Percentiles rank a stretch among this genome's conserved stretches.
Evolutionary conservation across 2,329 filamentous ascomycete genomes (phyloP).

Genomic region (Penicillium sp.): DNA sequence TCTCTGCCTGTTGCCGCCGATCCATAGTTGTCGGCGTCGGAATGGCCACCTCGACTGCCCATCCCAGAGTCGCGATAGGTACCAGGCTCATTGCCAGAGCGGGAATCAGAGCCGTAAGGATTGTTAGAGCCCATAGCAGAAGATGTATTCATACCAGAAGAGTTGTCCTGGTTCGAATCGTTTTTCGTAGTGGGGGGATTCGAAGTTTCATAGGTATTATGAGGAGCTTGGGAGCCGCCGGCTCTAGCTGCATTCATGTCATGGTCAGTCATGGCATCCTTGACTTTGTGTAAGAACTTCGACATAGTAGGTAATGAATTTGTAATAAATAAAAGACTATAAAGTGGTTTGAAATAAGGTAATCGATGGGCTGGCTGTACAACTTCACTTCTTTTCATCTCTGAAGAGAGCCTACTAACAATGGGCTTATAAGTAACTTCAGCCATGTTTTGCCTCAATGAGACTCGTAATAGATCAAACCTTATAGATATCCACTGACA

Average conservation of each 20-base stretch:
- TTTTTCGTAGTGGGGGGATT: too few relatives aligned
- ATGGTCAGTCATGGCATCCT: conserved; percentile 13
- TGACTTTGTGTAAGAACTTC: conserved; percentile 18
- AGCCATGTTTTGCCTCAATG: neutral
- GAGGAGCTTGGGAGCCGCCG: neutral
- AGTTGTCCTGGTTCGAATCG: neutral
- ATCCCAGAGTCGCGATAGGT: neutral
- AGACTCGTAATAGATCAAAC: neutral
- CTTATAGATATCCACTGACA: neutral
- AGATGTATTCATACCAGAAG: neutral
- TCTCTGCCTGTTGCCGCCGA: neutral
- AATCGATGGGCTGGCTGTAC: too few relatives aligned
- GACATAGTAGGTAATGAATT: conserved; percentile 5
- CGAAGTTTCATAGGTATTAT: too few relatives aligned
- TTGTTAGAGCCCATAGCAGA: neutral
- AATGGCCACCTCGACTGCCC: neutral
- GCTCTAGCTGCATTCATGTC: neutral
- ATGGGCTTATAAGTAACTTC: conserved; percentile 2
- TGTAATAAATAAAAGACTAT: neutral
- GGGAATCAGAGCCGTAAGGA: neutral
- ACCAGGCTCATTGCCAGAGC: neutral
- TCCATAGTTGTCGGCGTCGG: neutral
- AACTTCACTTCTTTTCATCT: neutral
- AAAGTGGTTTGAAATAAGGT: neutral
- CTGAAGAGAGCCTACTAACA: too few relatives aligned